These are phyloP conservation scores for Suillus spraguei DNA, from an alignment of 768 basidiomycete species.

Conservation along the genomic window DNA sequence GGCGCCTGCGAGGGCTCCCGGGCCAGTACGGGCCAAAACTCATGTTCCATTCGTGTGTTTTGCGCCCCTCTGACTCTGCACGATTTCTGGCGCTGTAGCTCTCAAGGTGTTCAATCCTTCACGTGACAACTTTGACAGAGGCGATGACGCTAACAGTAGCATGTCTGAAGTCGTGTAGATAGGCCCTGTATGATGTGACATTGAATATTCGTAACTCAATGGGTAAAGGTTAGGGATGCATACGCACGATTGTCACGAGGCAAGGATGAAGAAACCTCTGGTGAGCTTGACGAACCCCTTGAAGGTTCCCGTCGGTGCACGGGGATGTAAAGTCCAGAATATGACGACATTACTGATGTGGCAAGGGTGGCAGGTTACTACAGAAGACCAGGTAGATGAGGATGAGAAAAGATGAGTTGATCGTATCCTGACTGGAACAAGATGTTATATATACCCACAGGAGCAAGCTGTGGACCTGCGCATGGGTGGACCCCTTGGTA, in stretches of 20 bases:
- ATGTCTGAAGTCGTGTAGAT: slow-evolving; percentile 32
- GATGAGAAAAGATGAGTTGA: background rate
- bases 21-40: slow-evolving; percentile 13
- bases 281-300: slow-evolving; percentile 18
- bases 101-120: slow-evolving; percentile 17
- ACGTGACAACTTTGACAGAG: slow-evolving; percentile 18
- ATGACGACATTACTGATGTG: slow-evolving; percentile 30
- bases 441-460: slow-evolving; percentile 6
- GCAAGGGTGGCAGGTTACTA: slow-evolving; percentile 13
- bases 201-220: background rate
- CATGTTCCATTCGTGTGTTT: slow-evolving; percentile 24
- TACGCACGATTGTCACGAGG: slow-evolving; percentile 13
- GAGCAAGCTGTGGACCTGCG: background rate
- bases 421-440: background rate
- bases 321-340: slow-evolving; percentile 39
- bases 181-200: slow-evolving; percentile 7
- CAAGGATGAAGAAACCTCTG: slow-evolving; percentile 16
- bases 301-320: slow-evolving; percentile 37
- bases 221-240: background rate
- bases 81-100: slow-evolving; percentile 27
- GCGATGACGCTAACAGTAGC: slow-evolving; percentile 25
- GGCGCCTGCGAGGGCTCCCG: slow-evolving; percentile 4
- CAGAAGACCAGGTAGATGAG: slow-evolving; percentile 7
- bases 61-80: slow-evolving; percentile 29
- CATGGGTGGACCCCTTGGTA: background rate